Evolutionary conservation across 192 early-diverging fungal genomes (phyloP).

Genomic region (Coemansia sp.): DNA sequence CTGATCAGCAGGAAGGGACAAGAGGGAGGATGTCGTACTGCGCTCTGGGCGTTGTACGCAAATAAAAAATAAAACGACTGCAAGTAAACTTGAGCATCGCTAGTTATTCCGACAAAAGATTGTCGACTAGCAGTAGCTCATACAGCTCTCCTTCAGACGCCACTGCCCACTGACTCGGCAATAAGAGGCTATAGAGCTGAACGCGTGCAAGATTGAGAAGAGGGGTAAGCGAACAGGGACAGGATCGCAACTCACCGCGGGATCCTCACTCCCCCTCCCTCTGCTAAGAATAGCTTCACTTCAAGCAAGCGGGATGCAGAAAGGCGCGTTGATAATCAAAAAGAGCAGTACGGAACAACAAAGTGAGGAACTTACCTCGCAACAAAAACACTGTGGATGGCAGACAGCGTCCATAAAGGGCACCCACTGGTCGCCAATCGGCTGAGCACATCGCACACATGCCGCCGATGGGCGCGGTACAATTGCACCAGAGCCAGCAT

Average conservation of each 20-base stretch:
- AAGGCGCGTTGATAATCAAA: slow-evolving; percentile 7
- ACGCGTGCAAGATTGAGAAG: slow-evolving; percentile 7
- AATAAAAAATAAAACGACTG: neutral
- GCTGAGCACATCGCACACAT: slow-evolving; percentile 69
- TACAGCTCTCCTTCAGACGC: neutral
- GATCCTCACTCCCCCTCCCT: neutral
- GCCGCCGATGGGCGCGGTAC: slow-evolving; percentile 29
- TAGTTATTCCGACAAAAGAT: slow-evolving; percentile 5
- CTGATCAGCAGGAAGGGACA: neutral
- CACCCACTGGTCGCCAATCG: slow-evolving; percentile 88
- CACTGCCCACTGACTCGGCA: neutral
- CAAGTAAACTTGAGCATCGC: neutral
- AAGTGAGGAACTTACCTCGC: slow-evolving; percentile 67
- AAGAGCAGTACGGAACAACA: neutral
- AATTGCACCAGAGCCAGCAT: slow-evolving; percentile 27
- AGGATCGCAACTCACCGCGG: neutral
- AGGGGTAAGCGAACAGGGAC: neutral
- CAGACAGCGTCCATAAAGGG: slow-evolving; percentile 79
- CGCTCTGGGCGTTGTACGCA: neutral
- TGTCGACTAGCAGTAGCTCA: neutral
- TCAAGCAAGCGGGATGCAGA: neutral
- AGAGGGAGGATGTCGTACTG: slow-evolving; percentile 6
- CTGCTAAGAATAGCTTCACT: slow-evolving; percentile 2
- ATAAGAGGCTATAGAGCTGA: neutral
- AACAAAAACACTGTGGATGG: slow-evolving; percentile 95